Percentiles rank a stretch among this genome's conserved stretches.
Conservation (phyloP, 2,329 filamentous ascomycete species). For the Periconia sp. region DNA sequence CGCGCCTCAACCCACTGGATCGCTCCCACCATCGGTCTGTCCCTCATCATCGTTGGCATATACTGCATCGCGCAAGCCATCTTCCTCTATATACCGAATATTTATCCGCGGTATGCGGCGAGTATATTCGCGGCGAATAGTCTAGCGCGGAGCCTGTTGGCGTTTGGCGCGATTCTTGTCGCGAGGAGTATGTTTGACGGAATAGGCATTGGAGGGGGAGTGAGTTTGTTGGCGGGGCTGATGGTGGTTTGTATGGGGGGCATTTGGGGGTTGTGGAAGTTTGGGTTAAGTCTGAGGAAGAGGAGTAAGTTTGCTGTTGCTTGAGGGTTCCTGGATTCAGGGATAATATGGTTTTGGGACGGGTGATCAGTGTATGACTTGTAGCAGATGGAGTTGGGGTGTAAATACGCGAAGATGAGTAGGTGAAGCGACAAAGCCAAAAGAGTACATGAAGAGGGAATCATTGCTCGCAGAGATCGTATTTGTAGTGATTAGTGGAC, state of each 20-base stretch:
- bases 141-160: conserved; percentile 61
- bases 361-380: neutral
- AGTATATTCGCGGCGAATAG: conserved; percentile 67
- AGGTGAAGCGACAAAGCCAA: no score
- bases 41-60: conserved; percentile 52
- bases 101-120: conserved; percentile 57
- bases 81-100: conserved; percentile 69
- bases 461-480: no score
- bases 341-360: neutral
- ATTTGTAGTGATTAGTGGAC: no score
- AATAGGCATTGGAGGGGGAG: conserved; percentile 64
- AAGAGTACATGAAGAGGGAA: no score
- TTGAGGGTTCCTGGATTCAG: no score
- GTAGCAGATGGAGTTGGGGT: neutral
- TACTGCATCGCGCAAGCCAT: conserved; percentile 53
- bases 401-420: no score
- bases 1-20: conserved; percentile 66
- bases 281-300: conserved; percentile 60
- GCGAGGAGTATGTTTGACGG: conserved; percentile 64
- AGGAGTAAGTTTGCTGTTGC: conserved; percentile 63
- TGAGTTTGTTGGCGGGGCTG: conserved; percentile 60
- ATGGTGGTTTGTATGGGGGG: conserved; percentile 54
- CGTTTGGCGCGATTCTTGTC: conserved; percentile 65
- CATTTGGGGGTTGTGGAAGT: conserved; percentile 64
- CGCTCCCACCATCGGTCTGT: conserved; percentile 59